Evolutionary conservation across 1,284 basidiomycete species (phyloP).

Genomic region (Leccinum pachyderme): DNA sequence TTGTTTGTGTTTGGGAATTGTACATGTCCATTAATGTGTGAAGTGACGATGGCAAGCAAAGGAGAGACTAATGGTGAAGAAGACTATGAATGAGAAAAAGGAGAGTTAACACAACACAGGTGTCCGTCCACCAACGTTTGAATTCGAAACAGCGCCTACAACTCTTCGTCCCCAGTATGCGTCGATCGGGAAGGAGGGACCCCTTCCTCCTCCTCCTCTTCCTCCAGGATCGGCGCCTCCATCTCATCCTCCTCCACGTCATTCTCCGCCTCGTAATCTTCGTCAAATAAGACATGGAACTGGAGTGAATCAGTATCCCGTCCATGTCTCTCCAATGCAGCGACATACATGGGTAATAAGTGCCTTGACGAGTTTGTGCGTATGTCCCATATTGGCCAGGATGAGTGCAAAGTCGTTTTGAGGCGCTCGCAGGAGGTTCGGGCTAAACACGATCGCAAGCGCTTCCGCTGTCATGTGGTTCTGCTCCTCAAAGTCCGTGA

Average conservation of each 20-base stretch:
- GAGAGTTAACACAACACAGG: slow-evolving; percentile 23
- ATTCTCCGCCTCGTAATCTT: slow-evolving; percentile 42
- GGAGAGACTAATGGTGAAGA: not conserved
- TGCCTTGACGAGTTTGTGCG: slow-evolving; percentile 72
- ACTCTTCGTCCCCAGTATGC: slow-evolving; percentile 21
- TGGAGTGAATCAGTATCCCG: slow-evolving; percentile 20
- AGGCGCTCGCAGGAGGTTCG: slow-evolving; percentile 68
- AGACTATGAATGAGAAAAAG: not conserved
- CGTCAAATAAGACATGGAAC: slow-evolving; percentile 53
- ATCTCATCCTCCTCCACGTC: slow-evolving; percentile 46
- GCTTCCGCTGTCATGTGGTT: slow-evolving; percentile 86
- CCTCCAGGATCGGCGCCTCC: slow-evolving; percentile 48
- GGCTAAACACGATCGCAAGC: slow-evolving; percentile 80
- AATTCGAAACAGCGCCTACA: not conserved
- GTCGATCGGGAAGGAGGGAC: slow-evolving; percentile 30
- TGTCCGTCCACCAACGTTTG: slow-evolving; percentile 10
- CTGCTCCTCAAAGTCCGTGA: slow-evolving; percentile 80
- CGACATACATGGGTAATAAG: slow-evolving; percentile 71
- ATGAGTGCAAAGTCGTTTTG: slow-evolving; percentile 73
- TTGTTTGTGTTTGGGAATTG: slow-evolving; percentile 6
- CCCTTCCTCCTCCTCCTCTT: slow-evolving; percentile 45
- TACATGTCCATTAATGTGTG: slow-evolving; percentile 31
- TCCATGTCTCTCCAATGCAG: not conserved
- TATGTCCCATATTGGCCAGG: slow-evolving; percentile 74
- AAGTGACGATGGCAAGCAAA: slow-evolving; percentile 18